phyloP scores from a whole-genome alignment of 192 early-diverging fungal genomes.

The Pecoramyces ruminantium region DNA sequence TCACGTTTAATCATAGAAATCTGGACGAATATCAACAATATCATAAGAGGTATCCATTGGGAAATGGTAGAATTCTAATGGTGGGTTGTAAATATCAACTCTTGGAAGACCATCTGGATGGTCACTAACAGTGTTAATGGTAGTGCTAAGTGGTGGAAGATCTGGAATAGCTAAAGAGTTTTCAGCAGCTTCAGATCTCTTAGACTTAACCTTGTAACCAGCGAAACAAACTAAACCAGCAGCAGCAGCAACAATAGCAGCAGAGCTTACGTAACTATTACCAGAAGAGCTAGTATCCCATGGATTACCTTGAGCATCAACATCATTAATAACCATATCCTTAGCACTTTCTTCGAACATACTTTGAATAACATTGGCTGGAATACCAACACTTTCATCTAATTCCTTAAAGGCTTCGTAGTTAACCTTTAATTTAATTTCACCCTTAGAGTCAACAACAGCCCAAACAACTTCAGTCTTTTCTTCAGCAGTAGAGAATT shows the following conservation, averaged over 20 bases:
- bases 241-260: not conserved
- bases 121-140: not conserved
- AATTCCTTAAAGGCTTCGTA: not conserved
- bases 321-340: not conserved
- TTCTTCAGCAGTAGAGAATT: not conserved
- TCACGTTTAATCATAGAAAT: not conserved
- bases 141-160: not conserved
- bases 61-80: not conserved
- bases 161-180: not conserved
- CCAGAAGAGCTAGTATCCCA: not conserved
- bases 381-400: not conserved
- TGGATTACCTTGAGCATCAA: not conserved
- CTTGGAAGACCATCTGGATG: not conserved
- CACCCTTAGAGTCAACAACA: not conserved
- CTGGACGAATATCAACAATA: not conserved
- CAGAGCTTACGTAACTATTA: not conserved
- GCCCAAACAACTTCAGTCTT: not conserved
- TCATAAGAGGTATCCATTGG: not conserved
- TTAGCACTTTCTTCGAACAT: not conserved
- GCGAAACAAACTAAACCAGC: not conserved
- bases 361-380: not conserved
- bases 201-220: not conserved
- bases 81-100: not conserved
- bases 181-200: not conserved
- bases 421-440: not conserved